A percentile compares a stretch with the other conserved stretches of the same genome.
Conservation (phyloP, 1,284 basidiomycete genomes). For the Cutaneotrichosporon sp. region DNA sequence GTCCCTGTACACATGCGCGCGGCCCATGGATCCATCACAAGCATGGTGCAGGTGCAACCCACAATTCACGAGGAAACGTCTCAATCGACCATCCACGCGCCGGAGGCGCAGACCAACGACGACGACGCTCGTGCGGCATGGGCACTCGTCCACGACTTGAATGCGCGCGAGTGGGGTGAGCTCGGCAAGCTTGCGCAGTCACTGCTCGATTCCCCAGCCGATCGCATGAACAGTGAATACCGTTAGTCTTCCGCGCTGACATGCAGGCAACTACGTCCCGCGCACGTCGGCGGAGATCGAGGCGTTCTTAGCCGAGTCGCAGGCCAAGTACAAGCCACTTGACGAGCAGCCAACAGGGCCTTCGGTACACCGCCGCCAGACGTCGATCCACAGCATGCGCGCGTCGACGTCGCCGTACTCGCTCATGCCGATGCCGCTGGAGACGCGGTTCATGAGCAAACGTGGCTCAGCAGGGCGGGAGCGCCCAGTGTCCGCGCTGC, state of each 20-base stretch:
- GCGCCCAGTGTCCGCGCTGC: slow-evolving; percentile 19
- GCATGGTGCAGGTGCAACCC: slow-evolving; percentile 25
- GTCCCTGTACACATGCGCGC: slow-evolving; percentile 17
- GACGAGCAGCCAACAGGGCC: slow-evolving; percentile 12
- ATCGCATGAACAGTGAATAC: slow-evolving; percentile 2
- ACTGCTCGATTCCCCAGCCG: background rate
- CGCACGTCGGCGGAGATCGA: slow-evolving; percentile 27
- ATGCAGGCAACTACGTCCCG: slow-evolving; percentile 14
- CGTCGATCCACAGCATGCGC: slow-evolving; percentile 25
- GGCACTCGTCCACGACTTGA: background rate
- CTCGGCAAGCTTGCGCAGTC: background rate
- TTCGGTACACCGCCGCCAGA: slow-evolving; percentile 19
- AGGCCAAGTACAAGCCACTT: slow-evolving; percentile 30
- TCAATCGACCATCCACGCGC: slow-evolving; percentile 23
- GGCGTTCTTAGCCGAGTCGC: slow-evolving; percentile 33
- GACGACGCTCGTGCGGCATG: background rate
- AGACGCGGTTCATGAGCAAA: slow-evolving; percentile 16
- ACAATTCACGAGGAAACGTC: slow-evolving; percentile 42
- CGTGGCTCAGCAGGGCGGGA: slow-evolving; percentile 18
- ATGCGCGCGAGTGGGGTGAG: background rate
- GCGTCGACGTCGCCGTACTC: slow-evolving; percentile 27
- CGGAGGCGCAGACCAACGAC: background rate
- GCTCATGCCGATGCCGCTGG: slow-evolving; percentile 19
- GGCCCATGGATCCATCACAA: slow-evolving; percentile 25
- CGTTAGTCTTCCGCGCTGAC: background rate